A percentile compares a stretch with the other conserved stretches of the same genome.
These are phyloP conservation scores for Tricholoma flavovirens DNA, from an alignment of 768 basidiomycete genomes.

Conservation along the genomic window DNA sequence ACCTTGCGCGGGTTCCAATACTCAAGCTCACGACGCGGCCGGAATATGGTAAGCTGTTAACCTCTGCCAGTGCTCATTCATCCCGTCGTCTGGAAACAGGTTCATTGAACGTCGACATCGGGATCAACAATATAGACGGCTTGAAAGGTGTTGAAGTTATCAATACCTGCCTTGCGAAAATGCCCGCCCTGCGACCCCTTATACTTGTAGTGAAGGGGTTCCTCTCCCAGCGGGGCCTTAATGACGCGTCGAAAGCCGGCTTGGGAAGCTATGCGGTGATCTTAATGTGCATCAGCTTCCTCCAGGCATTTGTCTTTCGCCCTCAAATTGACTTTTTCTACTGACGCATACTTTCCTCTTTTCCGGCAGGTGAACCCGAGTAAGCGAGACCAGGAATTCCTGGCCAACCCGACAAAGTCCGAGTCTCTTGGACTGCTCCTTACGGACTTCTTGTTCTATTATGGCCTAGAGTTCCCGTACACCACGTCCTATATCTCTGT, in stretches of 20 bases:
- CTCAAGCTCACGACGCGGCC: slow-evolving; percentile 49
- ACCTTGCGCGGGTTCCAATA: slow-evolving; percentile 48
- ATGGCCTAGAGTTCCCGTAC: slow-evolving; percentile 44
- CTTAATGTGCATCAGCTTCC: slow-evolving; percentile 59
- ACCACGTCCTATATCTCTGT: slow-evolving; percentile 35
- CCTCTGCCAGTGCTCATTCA: background rate
- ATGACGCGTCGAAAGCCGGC: slow-evolving; percentile 58
- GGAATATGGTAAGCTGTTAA: slow-evolving; percentile 27
- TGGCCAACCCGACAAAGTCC: slow-evolving; percentile 41
- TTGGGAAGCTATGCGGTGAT: slow-evolving; percentile 63
- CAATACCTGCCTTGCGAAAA: slow-evolving; percentile 41
- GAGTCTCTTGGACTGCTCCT: slow-evolving; percentile 53
- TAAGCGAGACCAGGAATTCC: slow-evolving; percentile 40
- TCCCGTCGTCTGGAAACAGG: slow-evolving; percentile 28
- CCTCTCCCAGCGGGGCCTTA: slow-evolving; percentile 49
- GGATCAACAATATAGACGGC: slow-evolving; percentile 58
- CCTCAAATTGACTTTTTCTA: background rate
- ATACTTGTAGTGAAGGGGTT: slow-evolving; percentile 61
- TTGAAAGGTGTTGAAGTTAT: slow-evolving; percentile 46
- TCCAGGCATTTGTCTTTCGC: slow-evolving; percentile 38
- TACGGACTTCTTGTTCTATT: slow-evolving; percentile 61
- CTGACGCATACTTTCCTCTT: background rate
- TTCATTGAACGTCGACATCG: slow-evolving; percentile 57
- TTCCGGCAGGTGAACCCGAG: slow-evolving; percentile 51
- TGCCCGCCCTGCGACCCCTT: slow-evolving; percentile 57